These are phyloP conservation scores for Circinella umbellata DNA, from an alignment of 371 early-diverging fungal species.

Conservation along the genomic window DNA sequence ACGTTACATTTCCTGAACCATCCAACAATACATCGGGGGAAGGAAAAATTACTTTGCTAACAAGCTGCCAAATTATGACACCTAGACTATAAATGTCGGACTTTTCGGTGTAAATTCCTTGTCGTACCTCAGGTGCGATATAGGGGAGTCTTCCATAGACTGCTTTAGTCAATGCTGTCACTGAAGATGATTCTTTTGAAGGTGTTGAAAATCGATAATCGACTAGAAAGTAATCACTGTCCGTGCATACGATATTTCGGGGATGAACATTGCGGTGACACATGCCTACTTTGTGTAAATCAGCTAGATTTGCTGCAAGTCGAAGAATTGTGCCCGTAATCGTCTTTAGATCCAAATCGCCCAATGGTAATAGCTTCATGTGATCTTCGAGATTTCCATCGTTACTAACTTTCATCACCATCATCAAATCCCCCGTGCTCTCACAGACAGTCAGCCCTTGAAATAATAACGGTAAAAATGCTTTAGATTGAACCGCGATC, in stretches of 20 bases:
- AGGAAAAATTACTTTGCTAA: slow-evolving; percentile 55
- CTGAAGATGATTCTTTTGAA: slow-evolving; percentile 42
- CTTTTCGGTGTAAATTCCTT: slow-evolving; percentile 51
- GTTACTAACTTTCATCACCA: slow-evolving; percentile 54
- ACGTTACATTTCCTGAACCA: neutral
- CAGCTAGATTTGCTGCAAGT: slow-evolving; percentile 41
- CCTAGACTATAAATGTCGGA: slow-evolving; percentile 53
- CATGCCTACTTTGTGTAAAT: slow-evolving; percentile 50
- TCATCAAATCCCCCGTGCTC: slow-evolving; percentile 54
- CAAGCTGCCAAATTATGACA: slow-evolving; percentile 54
- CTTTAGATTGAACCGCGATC: slow-evolving; percentile 54
- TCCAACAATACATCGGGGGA: slow-evolving; percentile 44
- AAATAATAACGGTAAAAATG: slow-evolving; percentile 49
- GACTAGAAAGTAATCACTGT: slow-evolving; percentile 52
- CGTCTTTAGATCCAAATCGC: slow-evolving; percentile 51
- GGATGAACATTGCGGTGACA: slow-evolving; percentile 54
- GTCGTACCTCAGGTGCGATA: slow-evolving; percentile 52
- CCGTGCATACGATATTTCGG: slow-evolving; percentile 50
- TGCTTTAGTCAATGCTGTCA: slow-evolving; percentile 49
- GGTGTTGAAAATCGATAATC: slow-evolving; percentile 56
- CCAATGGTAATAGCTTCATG: slow-evolving; percentile 46
- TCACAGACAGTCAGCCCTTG: slow-evolving; percentile 55
- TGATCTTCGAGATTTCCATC: slow-evolving; percentile 55
- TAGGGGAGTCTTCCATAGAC: slow-evolving; percentile 54
- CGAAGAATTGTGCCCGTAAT: slow-evolving; percentile 52